Evolutionary conservation across 2,329 filamentous ascomycete genomes (phyloP).

Genomic region (Alternaria panax): DNA sequence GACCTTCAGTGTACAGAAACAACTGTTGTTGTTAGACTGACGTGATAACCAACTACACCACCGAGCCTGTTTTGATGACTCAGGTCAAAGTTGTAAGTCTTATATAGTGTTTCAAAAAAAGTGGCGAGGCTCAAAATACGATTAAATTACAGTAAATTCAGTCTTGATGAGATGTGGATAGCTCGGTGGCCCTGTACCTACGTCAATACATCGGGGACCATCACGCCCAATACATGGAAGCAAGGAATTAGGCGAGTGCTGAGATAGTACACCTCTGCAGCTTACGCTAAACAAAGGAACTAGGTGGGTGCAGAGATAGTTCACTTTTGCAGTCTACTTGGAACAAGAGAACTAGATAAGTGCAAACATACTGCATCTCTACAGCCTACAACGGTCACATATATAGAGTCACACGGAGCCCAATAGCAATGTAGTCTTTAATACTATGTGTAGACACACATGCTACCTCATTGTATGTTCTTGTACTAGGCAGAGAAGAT

Average conservation of each 20-base stretch:
- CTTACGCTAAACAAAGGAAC: too few species aligned
- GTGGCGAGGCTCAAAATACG: not conserved
- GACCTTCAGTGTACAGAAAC: conserved; percentile 22
- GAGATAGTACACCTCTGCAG: too few species aligned
- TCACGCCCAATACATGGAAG: not conserved
- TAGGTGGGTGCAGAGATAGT: too few species aligned
- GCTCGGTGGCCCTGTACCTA: not conserved
- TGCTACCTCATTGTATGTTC: too few species aligned
- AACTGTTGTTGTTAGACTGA: conserved; percentile 52
- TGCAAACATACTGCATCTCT: too few species aligned
- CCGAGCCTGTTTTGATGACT: conserved; percentile 28
- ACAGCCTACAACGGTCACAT: too few species aligned
- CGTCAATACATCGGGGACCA: not conserved
- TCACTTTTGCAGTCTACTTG: too few species aligned
- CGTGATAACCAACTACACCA: conserved; percentile 59
- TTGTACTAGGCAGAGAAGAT: too few species aligned
- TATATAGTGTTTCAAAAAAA: not conserved
- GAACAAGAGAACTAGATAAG: too few species aligned
- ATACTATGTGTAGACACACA: too few species aligned
- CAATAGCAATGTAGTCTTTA: too few species aligned
- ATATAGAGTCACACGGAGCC: too few species aligned
- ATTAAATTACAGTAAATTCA: not conserved
- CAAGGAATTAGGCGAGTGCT: not conserved
- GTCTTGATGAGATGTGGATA: not conserved
- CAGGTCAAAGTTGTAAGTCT: rapidly evolving